These are phyloP conservation scores for Kodamaea kakaduensis DNA, from an alignment of 805 yeast genomes.

Conservation along the genomic window DNA sequence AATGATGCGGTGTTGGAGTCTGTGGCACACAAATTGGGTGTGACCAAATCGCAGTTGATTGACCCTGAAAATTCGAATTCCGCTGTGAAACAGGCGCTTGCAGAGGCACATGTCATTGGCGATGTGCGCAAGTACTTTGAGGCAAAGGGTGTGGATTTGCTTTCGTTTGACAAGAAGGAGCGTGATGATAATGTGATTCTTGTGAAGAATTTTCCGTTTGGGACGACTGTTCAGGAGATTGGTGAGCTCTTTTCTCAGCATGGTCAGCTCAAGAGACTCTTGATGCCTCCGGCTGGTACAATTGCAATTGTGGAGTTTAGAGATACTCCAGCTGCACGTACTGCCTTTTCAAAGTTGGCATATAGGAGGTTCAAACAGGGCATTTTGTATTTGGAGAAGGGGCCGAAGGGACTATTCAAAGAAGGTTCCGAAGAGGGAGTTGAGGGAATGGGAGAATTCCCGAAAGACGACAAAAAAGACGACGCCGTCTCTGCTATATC, in stretches of 20 bases:
- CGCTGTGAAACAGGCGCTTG: constrained; percentile 94
- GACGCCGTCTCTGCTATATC: too few species aligned
- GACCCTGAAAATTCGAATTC: constrained; percentile 84
- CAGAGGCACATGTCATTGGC: constrained; percentile 93
- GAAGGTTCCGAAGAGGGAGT: constrained; percentile 20
- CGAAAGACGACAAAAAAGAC: constrained; percentile 45
- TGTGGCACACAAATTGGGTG: constrained; percentile 80
- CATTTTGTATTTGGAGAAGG: constrained; percentile 87
- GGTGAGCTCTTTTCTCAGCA: constrained; percentile 75
- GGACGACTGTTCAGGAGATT: constrained; percentile 75
- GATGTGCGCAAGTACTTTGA: constrained; percentile 88
- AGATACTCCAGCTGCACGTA: constrained; percentile 77
- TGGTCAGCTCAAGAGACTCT: constrained; percentile 74
- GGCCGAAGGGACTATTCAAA: constrained; percentile 78
- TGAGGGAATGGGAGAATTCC: constrained; percentile 27
- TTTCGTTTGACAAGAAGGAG: constrained; percentile 60
- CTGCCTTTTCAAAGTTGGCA: constrained; percentile 84
- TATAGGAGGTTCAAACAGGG: constrained; percentile 85
- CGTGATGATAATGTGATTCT: constrained; percentile 77
- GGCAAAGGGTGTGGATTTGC: constrained; percentile 76
- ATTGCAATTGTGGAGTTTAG: constrained; percentile 90
- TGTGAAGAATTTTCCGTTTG: constrained; percentile 87
- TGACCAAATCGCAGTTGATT: constrained; percentile 75
- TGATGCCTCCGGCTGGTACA: constrained; percentile 96
- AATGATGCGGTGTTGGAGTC: constrained; percentile 89